Conservation (phyloP, 495 filamentous ascomycete genomes). For the Penicillium fimorum region DNA sequence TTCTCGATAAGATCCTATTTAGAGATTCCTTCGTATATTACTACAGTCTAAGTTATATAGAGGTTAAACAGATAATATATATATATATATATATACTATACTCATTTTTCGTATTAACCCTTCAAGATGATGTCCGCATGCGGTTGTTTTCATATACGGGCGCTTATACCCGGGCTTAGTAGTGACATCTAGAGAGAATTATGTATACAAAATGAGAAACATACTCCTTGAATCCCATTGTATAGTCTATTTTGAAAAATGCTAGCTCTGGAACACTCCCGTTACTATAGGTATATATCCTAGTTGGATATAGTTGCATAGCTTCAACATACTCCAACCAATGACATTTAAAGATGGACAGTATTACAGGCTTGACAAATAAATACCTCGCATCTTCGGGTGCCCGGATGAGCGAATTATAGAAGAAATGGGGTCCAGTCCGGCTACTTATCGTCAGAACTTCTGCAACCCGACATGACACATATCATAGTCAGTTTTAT, state of each 20-base stretch:
- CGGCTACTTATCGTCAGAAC: not conserved
- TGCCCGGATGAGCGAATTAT: not conserved
- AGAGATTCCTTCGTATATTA: not conserved
- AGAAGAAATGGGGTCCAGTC: not conserved
- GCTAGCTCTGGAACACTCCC: no score
- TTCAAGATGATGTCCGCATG: not conserved
- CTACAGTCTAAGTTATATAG: not conserved
- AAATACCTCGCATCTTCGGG: not conserved
- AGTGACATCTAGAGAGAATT: not conserved
- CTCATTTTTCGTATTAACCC: not conserved
- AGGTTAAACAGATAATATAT: not conserved
- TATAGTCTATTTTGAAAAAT: no score
- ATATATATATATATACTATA: no score
- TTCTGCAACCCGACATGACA: not conserved
- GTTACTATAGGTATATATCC: no score
- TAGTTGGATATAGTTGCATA: no score
- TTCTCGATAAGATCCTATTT: not conserved
- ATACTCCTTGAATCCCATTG: no score
- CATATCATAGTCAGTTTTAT: not conserved
- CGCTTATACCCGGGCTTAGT: conserved; percentile 1
- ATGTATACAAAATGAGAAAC: not conserved
- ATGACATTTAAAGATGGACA: no score
- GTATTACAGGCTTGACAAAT: not conserved
- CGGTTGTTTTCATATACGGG: not conserved
- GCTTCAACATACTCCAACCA: no score